phyloP scores from a whole-genome alignment of 108 stramenopile genomes.

The Skeletonema grethae region DNA sequence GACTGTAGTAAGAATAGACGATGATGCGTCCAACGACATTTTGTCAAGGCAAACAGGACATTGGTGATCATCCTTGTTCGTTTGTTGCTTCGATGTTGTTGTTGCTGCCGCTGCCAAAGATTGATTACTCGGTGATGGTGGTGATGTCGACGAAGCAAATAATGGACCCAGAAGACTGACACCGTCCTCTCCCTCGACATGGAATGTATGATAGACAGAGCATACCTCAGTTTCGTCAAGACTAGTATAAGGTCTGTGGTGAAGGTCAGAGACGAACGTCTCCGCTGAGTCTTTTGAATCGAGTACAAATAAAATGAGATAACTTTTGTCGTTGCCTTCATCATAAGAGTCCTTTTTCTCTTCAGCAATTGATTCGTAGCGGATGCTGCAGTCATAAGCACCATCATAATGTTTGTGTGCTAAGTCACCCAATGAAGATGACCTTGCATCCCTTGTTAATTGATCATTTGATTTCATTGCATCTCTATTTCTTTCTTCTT shows the following conservation, averaged over 20 bases:
- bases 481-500: neutral
- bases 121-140: slow-evolving; percentile 22
- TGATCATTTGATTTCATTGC: slow-evolving; percentile 1
- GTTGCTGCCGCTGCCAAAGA: slow-evolving; percentile 10
- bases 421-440: slow-evolving; percentile 27
- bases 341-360: slow-evolving; percentile 21
- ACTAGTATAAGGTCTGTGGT: slow-evolving; percentile 69
- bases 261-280: slow-evolving; percentile 63
- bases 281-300: slow-evolving; percentile 56
- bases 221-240: slow-evolving; percentile 71
- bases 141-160: slow-evolving; percentile 58
- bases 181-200: slow-evolving; percentile 62
- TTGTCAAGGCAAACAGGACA: slow-evolving; percentile 93
- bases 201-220: slow-evolving; percentile 54
- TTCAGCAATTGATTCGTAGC: slow-evolving; percentile 5
- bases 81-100: slow-evolving; percentile 16
- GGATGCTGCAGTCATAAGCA: neutral
- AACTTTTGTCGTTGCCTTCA: slow-evolving; percentile 20
- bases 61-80: slow-evolving; percentile 49
- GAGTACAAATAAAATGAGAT: slow-evolving; percentile 63
- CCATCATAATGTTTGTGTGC: neutral
- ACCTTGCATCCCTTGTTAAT: slow-evolving; percentile 14
- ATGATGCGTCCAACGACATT: slow-evolving; percentile 51
- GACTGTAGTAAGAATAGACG: slow-evolving; percentile 85
- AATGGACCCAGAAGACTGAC: slow-evolving; percentile 67